phyloP scores from a whole-genome alignment of 2,329 filamentous ascomycete species.

The Cladosporium colombiae region DNA sequence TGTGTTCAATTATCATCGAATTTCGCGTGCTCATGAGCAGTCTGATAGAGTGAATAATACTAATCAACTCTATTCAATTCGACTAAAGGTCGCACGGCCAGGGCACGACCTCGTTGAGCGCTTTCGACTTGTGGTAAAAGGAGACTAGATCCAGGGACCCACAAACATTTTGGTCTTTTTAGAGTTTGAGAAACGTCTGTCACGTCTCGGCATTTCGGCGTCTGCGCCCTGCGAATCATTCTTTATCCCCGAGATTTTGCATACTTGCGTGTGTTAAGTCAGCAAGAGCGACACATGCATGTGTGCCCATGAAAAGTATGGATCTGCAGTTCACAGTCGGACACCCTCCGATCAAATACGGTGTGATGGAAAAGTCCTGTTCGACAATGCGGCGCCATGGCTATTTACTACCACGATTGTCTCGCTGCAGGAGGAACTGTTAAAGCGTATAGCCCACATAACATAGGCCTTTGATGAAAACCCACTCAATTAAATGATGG shows the following conservation, averaged over 20 bases:
- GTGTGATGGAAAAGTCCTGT: neutral
- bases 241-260: neutral
- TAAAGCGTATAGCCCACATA: neutral
- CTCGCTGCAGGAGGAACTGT: neutral
- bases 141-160: neutral
- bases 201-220: conserved; percentile 11
- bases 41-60: neutral
- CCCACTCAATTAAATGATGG: neutral
- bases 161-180: conserved; percentile 6
- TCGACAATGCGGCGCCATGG: neutral
- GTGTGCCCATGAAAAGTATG: neutral
- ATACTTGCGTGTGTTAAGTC: neutral
- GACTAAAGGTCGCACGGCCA: neutral
- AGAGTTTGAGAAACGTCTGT: conserved; percentile 6
- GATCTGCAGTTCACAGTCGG: neutral
- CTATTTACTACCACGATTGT: neutral
- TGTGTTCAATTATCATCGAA: neutral
- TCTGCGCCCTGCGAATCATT: neutral
- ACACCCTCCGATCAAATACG: neutral
- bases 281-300: neutral
- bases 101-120: neutral
- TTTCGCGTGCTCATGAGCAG: neutral
- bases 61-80: too few species aligned
- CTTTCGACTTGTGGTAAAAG: neutral
- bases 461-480: neutral